Evolutionary conservation across 345 rosid genomes (phyloP).

Genomic region (Pseudoturritis turrita): DNA sequence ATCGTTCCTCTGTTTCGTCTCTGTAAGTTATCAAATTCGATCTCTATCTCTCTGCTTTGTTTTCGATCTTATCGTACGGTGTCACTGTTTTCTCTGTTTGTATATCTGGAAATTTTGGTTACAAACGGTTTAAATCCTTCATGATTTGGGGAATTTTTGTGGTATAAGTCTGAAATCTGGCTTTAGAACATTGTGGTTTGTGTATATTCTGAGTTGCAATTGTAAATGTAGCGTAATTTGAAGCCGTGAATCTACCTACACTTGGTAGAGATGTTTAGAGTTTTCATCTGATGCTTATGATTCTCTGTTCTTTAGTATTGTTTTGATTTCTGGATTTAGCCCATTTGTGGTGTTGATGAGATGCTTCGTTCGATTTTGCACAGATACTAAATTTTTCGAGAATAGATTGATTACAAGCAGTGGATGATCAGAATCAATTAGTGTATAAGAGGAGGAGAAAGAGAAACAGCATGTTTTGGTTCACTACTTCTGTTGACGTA

Average conservation of each 20-base stretch:
- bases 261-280: not conserved
- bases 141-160: not conserved
- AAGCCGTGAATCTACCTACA: not conserved
- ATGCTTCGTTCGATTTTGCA: constrained; percentile 1
- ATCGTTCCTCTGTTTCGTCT: not conserved
- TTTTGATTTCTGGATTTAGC: not conserved
- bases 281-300: not conserved
- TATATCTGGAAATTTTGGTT: not conserved
- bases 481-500: constrained; percentile 45
- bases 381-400: constrained; percentile 5
- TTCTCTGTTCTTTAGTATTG: not conserved
- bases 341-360: constrained; percentile 15
- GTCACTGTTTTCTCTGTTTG: not conserved
- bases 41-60: not conserved
- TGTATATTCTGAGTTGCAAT: not conserved
- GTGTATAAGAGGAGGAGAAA: constrained; percentile 3
- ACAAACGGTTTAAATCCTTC: not conserved
- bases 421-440: not conserved
- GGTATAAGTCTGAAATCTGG: not conserved
- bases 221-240: not conserved
- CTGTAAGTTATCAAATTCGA: constrained; percentile 19
- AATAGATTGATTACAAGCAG: constrained; percentile 6
- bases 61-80: not conserved
- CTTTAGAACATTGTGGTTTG: not conserved
- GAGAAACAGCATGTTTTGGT: constrained; percentile 66